Conservation (phyloP, 2,329 filamentous ascomycete genomes). For the Rugonectria rugulosa region DNA sequence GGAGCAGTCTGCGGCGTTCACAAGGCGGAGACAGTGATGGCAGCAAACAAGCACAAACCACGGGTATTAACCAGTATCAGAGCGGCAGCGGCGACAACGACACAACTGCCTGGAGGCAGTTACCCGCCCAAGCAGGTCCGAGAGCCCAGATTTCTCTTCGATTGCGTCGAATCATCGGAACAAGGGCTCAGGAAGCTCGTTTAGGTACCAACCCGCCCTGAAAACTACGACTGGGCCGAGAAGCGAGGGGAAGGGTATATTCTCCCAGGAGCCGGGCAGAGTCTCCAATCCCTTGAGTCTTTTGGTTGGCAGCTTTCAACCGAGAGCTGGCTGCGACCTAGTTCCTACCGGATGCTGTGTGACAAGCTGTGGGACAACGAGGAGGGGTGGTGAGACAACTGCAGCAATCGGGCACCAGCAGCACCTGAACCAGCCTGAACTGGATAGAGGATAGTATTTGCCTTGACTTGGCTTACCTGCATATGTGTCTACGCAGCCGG, state of each 20-base stretch:
- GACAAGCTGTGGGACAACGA: slow-evolving; percentile 9
- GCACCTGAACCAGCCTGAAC: background rate
- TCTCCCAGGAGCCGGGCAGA: background rate
- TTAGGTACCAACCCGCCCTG: slow-evolving; percentile 13
- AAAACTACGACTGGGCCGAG: background rate
- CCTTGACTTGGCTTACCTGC: too few relatives aligned
- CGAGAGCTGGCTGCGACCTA: background rate
- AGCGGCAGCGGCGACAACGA: background rate
- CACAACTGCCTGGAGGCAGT: background rate
- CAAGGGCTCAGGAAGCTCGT: background rate
- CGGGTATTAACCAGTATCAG: background rate
- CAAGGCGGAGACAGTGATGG: background rate
- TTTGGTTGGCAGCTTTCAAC: background rate
- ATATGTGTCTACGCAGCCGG: background rate
- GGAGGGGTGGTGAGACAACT: slow-evolving; percentile 16
- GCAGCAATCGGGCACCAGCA: slow-evolving; percentile 13
- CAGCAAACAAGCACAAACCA: background rate
- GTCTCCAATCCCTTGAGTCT: background rate
- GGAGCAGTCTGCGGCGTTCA: background rate
- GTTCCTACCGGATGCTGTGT: slow-evolving; percentile 9
- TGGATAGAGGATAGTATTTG: background rate
- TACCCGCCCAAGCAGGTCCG: background rate
- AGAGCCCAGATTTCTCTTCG: background rate
- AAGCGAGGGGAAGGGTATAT: background rate
- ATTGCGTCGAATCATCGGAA: background rate